Evolutionary conservation across 2,329 filamentous ascomycete genomes (phyloP), one percentile per base, ranked within the genome.

Genomic region (Fusarium veterinarium): DNA sequence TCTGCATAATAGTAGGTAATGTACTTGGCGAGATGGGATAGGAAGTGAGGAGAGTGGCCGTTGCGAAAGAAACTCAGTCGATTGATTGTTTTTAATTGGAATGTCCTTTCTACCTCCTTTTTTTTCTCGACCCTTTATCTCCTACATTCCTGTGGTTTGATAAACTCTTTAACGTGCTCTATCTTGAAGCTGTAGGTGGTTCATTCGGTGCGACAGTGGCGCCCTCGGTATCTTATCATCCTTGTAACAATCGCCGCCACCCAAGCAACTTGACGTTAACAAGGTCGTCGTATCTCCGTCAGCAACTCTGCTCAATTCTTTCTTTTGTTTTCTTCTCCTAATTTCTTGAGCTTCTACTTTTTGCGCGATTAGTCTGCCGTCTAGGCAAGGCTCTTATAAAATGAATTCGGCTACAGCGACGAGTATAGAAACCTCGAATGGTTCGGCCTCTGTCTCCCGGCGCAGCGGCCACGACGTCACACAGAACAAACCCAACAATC

Each of bases 321-420:
- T 62, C 40, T 48, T 51, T 38, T 65, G 13, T 56, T 31, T 56
- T 58, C 35, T 10, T 28, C 38, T 20, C 33, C 49, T 41, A 30
- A 41, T 37, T 42, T 51, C 51, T 51, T n/a, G 41, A 59, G 37
- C 60, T 49, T 38, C 42, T 28, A 19, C 41, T 16, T 33, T 25
- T 59, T 40, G 42, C 44, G 33, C 58, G 19, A 69, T 58, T 44
- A 52, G 67, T 72, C 71, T 72, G 64, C 66, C 64, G 37, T 59
- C 31, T 37, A 46, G 72, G 66, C 74, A 69, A 67, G 53, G 38
- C 52, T 71, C 45, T 60, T 51, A 60, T 53, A 77, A 55, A 58
- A 84, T 85, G 84, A 83, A 83, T 66, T 83, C 83, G 69, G 80
- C 83, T 56, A 85, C 83, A 56, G 73, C 80, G 49, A 82, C 81